Evolutionary conservation across 2,329 filamentous ascomycete species (phyloP).

Genomic region (Fusarium vanettenii): DNA sequence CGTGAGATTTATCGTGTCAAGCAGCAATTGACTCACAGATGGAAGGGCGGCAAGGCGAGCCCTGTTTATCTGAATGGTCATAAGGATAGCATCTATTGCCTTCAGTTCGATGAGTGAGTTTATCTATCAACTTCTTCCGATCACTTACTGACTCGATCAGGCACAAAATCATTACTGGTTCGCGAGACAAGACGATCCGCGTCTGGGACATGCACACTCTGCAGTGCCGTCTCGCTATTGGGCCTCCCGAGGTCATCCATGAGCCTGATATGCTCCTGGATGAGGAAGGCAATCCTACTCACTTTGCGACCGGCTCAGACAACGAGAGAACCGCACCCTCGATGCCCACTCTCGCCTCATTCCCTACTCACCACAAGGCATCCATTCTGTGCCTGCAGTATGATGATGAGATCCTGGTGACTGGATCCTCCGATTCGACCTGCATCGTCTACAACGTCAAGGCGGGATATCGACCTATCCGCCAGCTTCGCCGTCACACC

Average conservation of each 20-base stretch:
- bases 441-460: constrained; percentile 93
- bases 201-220: constrained; percentile 95
- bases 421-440: constrained; percentile 90
- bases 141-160: constrained; percentile 59
- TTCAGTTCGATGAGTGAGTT: constrained; percentile 94
- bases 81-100: constrained; percentile 95
- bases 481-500: constrained; percentile 80
- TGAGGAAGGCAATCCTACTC: constrained; percentile 61
- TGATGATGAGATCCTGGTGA: constrained; percentile 91
- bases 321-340: constrained; percentile 59
- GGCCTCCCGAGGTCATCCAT: constrained; percentile 75
- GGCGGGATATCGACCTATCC: constrained; percentile 81
- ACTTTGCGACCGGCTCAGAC: constrained; percentile 67
- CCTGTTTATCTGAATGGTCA: constrained; percentile 94
- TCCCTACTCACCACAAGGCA: constrained; percentile 80
- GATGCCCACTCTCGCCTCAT: constrained; percentile 66
- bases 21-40: constrained; percentile 79
- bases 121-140: background rate
- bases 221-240: constrained; percentile 87
- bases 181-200: constrained; percentile 93
- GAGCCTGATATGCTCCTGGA: constrained; percentile 63
- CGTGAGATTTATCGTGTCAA: constrained; percentile 85
- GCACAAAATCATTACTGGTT: constrained; percentile 95
- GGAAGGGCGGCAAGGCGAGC: constrained; percentile 81
- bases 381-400: constrained; percentile 97